Base-by-base conservation (phyloP, 2,329 filamentous ascomycete species). In the Colletotrichum cereale region DNA sequence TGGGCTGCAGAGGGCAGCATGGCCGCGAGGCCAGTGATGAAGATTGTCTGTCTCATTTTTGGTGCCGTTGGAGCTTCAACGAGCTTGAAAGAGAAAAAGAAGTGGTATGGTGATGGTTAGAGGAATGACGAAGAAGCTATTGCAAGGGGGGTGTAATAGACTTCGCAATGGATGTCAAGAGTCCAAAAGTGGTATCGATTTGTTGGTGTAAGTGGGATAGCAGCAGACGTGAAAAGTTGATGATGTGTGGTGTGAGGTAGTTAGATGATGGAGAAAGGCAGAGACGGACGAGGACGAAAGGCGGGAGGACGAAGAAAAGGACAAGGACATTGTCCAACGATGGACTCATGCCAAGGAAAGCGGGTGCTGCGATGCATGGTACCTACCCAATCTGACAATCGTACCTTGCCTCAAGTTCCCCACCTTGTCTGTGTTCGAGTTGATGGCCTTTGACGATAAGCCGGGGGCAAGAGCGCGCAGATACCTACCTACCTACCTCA, bases 11-110 rank as follows among this genome's bases (percentile, higher is more conserved):
- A 57, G 29, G 57, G 61, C 29, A 66, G 62, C 26, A 66, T 34
- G 42, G 50, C 70, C n/a, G 70, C 50, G 24, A 73, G 36, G 67
- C 70, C 70, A 31, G 67, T 52, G 62, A 72, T 29, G 44, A 73
- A n/a, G 24, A 50, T 47, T 7, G 66, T 58, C 50, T 73, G 70
- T 62, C 56, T 73, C 66, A 71, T 73, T 26, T 38, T 44, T 65
- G 48, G 16, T 34, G 47, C 24, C 10, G 44, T 58, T 16, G 53
- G 21, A 36, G 16, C 12, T 40, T 50, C 21, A 24, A 34, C 38
- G 29, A 40, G n/a, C 38, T 29, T 26, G 36, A 7, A 47, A 24
- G 44, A 21, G 36, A 58, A 21, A 26, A 58, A 18, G 52, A 31
- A n/a, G 40, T 21, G 44, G 18, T 47, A 36, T 31, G 36, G 48